Evolutionary conservation across 225 moss, liverwort and hornwort genomes (phyloP).

Genomic region (Takakia lepidozioides): DNA sequence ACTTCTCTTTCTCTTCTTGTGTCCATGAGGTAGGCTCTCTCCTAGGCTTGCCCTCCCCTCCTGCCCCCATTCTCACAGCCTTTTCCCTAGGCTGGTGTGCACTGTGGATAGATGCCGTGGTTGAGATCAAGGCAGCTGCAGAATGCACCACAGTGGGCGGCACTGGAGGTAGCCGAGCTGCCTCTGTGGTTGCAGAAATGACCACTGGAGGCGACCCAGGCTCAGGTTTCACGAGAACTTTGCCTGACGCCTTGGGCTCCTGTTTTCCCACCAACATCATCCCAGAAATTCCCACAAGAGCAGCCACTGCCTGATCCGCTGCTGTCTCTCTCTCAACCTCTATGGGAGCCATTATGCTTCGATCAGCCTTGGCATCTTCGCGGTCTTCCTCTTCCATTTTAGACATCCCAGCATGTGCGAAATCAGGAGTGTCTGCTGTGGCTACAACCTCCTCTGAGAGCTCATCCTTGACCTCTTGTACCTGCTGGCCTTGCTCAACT

Average conservation of each 20-base stretch:
- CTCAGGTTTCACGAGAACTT: slow-evolving; percentile 38
- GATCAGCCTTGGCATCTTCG: slow-evolving; percentile 49
- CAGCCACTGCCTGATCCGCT: slow-evolving; percentile 40
- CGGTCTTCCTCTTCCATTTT: slow-evolving; percentile 39
- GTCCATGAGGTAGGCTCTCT: slow-evolving; percentile 98
- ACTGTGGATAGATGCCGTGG: slow-evolving; percentile 21
- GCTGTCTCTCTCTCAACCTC: slow-evolving; percentile 24
- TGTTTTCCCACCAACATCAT: slow-evolving; percentile 14
- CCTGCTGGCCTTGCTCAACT: no score
- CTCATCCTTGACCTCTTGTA: no score
- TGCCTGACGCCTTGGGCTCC: slow-evolving; percentile 24
- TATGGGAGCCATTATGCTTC: slow-evolving; percentile 14
- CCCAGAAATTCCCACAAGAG: slow-evolving; percentile 38
- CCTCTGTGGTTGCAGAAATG: slow-evolving; percentile 37
- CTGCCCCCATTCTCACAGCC: slow-evolving; percentile 21
- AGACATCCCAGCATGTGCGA: background rate
- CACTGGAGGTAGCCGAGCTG: slow-evolving; percentile 22
- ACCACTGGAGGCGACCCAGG: slow-evolving; percentile 28
- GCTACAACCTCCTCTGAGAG: background rate
- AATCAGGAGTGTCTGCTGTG: background rate
- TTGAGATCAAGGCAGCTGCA: slow-evolving; percentile 21
- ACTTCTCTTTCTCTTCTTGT: slow-evolving; percentile 90
- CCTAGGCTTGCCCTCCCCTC: slow-evolving; percentile 68
- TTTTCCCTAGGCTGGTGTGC: slow-evolving; percentile 44
- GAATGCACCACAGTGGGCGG: slow-evolving; percentile 19